Conservation (phyloP, 441 rosid species). For the Melastoma candidum region DNA sequence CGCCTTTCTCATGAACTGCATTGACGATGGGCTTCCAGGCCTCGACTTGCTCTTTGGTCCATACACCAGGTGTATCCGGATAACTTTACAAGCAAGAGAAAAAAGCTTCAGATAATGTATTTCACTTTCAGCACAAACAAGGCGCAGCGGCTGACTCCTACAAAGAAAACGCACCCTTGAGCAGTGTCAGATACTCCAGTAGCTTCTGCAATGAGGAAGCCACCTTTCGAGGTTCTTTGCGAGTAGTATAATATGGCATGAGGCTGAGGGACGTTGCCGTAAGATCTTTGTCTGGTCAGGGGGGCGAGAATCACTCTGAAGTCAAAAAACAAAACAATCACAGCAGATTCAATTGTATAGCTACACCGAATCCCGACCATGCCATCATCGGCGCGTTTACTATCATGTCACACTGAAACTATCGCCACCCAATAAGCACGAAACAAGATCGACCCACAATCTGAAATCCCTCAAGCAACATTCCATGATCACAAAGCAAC, state of each 20-base stretch:
- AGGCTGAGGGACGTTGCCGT: constrained; percentile 17
- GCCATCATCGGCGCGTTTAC: no score
- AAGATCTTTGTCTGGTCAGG: constrained; percentile 15
- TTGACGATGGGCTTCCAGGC: constrained; percentile 24
- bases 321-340: not conserved
- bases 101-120: not conserved
- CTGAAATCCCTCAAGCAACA: no score
- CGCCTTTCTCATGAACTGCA: constrained; percentile 23
- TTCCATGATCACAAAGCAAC: not conserved
- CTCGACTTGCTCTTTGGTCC: constrained; percentile 24
- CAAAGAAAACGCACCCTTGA: constrained; percentile 14
- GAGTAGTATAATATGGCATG: constrained; percentile 19
- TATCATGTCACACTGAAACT: no score
- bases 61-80: constrained; percentile 15
- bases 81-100: constrained; percentile 12
- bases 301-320: constrained; percentile 16
- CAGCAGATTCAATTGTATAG: no score
- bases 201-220: constrained; percentile 15
- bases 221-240: constrained; percentile 19
- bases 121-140: not conserved
- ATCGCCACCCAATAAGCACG: no score
- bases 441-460: no score
- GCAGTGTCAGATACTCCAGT: constrained; percentile 22
- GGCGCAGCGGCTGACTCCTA: no score
- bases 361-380: no score